Conservation (phyloP, 2,329 filamentous ascomycete genomes). For the Orbilia quercus region DNA sequence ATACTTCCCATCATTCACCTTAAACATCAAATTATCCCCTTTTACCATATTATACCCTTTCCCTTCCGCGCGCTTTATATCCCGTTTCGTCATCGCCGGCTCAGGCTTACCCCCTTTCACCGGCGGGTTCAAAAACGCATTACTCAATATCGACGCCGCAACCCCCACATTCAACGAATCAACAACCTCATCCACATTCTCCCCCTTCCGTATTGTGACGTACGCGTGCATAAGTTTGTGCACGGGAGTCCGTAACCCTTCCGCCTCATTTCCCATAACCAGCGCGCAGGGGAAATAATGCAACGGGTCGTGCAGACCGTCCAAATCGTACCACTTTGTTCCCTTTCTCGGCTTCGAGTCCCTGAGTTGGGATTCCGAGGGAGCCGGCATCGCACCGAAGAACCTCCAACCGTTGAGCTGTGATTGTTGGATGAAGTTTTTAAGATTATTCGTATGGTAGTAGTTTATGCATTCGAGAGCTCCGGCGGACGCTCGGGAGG, state of each 20-base stretch:
- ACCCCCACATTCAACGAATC: constrained; percentile 96
- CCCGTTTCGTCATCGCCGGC: constrained; percentile 17
- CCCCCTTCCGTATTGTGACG: constrained; percentile 73
- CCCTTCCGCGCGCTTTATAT: background rate
- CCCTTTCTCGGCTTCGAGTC: constrained; percentile 60
- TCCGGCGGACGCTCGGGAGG: constrained; percentile 87
- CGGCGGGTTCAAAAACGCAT: constrained; percentile 71
- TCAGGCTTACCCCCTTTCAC: constrained; percentile 2
- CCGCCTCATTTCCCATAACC: constrained; percentile 83
- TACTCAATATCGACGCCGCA: constrained; percentile 80
- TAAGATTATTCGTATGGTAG: constrained; percentile 75
- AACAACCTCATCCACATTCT: constrained; percentile 69
- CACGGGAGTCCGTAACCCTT: constrained; percentile 75
- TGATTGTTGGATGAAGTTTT: constrained; percentile 76
- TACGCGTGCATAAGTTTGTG: constrained; percentile 73
- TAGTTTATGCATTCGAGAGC: constrained; percentile 83
- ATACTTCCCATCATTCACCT: constrained; percentile 44
- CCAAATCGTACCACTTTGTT: constrained; percentile 64
- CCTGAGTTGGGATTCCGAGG: constrained; percentile 45
- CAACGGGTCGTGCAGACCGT: constrained; percentile 69
- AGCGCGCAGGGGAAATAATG: constrained; percentile 76
- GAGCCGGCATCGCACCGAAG: constrained; percentile 76
- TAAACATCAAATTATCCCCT: constrained; percentile 31
- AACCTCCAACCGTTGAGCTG: constrained; percentile 80
- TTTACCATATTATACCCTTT: background rate